Conservation (phyloP, 495 filamentous ascomycete genomes). For the Amphirosellinia nigrospora region DNA sequence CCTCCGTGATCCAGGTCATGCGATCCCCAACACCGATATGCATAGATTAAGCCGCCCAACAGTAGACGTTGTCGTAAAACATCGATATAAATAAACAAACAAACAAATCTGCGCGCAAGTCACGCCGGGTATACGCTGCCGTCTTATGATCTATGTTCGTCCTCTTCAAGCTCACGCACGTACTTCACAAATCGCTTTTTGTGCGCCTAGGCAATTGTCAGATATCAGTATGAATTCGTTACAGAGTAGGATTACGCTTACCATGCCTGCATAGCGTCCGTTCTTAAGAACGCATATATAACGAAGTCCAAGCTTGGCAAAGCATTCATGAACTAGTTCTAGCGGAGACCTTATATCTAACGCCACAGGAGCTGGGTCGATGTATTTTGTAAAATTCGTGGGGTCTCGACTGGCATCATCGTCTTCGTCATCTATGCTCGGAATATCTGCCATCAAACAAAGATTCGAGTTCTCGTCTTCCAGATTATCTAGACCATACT, state of each 20-base stretch:
- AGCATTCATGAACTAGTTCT: slow-evolving; percentile 96
- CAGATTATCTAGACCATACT: slow-evolving; percentile 88
- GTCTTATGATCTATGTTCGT: slow-evolving; percentile 45
- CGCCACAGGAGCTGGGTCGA: slow-evolving; percentile 89
- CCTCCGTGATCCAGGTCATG: slow-evolving; percentile 1
- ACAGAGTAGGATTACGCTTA: slow-evolving; percentile 47
- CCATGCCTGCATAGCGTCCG: slow-evolving; percentile 86
- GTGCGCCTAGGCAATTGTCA: slow-evolving; percentile 62
- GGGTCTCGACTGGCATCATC: slow-evolving; percentile 68
- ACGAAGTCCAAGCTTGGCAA: slow-evolving; percentile 89
- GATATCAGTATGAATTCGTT: slow-evolving; percentile 1
- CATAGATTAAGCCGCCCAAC: neutral
- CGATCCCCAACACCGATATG: slow-evolving; percentile 22
- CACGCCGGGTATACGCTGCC: slow-evolving; percentile 9
- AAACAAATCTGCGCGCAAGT: neutral
- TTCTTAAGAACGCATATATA: slow-evolving; percentile 90
- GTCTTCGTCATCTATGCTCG: slow-evolving; percentile 61
- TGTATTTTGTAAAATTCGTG: slow-evolving; percentile 86
- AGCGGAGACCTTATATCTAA: slow-evolving; percentile 90
- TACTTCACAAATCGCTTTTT: slow-evolving; percentile 98
- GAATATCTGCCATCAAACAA: slow-evolving; percentile 80
- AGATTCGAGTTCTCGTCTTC: slow-evolving; percentile 71
- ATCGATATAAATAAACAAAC: neutral
- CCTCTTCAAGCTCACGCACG: slow-evolving; percentile 78
- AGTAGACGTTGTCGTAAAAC: neutral